These are phyloP conservation scores for Fusarium brevicatenulatum DNA, from an alignment of 2,329 filamentous ascomycete genomes.

Conservation along the genomic window DNA sequence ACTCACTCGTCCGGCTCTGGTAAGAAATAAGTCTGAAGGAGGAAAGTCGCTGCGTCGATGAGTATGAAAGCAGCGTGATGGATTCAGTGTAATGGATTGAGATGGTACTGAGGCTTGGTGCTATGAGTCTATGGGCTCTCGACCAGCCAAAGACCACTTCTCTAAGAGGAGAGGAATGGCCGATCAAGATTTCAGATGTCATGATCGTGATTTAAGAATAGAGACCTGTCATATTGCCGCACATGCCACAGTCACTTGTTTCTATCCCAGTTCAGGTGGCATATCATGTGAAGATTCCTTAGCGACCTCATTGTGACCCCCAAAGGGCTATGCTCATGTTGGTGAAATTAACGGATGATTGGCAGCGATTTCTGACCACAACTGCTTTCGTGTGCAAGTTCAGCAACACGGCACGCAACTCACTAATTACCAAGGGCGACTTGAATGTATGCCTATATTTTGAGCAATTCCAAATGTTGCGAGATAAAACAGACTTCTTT, in stretches of 20 bases:
- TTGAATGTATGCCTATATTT: not conserved
- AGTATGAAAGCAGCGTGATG: not conserved
- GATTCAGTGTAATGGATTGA: not conserved
- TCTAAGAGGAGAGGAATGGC: not conserved
- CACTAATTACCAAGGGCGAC: too few species aligned
- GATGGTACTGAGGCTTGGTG: constrained; percentile 4
- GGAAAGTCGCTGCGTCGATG: not conserved
- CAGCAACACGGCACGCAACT: not conserved
- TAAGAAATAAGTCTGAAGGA: constrained; percentile 21
- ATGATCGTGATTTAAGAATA: not conserved
- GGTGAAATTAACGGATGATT: not conserved
- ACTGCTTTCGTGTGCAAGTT: too few species aligned
- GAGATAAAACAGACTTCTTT: not conserved
- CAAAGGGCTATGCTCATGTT: not conserved
- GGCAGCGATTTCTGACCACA: not conserved
- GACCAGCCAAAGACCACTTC: not conserved
- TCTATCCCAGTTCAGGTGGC: not conserved
- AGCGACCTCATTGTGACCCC: not conserved
- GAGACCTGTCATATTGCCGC: not conserved
- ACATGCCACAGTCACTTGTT: not conserved
- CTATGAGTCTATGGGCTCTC: constrained; percentile 22
- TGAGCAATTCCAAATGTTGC: not conserved
- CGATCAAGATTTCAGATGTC: not conserved
- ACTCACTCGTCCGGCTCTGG: constrained; percentile 7
- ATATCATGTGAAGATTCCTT: not conserved